Evolutionary conservation across 208 protist species (phyloP), one percentile per base, ranked within the genome.

Genomic region (Wallacemonas collosoma): DNA sequence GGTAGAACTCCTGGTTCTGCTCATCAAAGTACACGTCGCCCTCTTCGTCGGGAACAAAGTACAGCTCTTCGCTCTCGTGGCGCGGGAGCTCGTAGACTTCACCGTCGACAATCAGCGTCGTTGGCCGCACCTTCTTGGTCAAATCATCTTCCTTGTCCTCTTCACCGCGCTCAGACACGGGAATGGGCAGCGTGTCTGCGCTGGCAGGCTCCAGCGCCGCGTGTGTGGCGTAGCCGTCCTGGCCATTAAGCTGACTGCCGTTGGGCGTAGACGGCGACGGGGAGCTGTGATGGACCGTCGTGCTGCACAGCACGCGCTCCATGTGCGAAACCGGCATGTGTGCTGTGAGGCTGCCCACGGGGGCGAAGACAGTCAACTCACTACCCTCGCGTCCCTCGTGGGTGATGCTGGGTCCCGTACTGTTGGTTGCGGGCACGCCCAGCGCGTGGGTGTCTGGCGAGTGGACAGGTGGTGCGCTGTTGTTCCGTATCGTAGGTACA

Each of bases 171-270:
- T 85, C 78, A 3, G 78, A 78, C 36, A 87, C 76, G 35, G 76
- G 50, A 40, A 90, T 71, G 38, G 85, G 77, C 54, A 80, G 81
- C 48, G 82, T 89, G 47, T 75, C 80, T 6, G 80, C 87, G 56
- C 66, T 61, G 47, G 71, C 77, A 39, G 39, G 60, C 72, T 82
- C 39, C 35, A 62, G 3, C 61, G 36, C 2, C 53, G 48, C 1
- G 7, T 51, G 39, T 36, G 36, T 17, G n/a, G 6, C 4, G 38
- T 15, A 44, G 2, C 17, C 14, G n/a, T 48, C 40, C 51, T 40
- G 53, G 41, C 40, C 45, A 14, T 26, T 45, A 57, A 8, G 58
- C 40, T 17, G 66, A 58, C 47, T 68, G 38, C 26, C 4, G 3
- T 45, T 35, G 3, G 43, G 4, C 41, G 41, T 65, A 17, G 60